Percentiles rank a stretch among this genome's conserved stretches.
Conservation (phyloP, 345 rosid genomes). For the Hibiscus mutabilis region DNA sequence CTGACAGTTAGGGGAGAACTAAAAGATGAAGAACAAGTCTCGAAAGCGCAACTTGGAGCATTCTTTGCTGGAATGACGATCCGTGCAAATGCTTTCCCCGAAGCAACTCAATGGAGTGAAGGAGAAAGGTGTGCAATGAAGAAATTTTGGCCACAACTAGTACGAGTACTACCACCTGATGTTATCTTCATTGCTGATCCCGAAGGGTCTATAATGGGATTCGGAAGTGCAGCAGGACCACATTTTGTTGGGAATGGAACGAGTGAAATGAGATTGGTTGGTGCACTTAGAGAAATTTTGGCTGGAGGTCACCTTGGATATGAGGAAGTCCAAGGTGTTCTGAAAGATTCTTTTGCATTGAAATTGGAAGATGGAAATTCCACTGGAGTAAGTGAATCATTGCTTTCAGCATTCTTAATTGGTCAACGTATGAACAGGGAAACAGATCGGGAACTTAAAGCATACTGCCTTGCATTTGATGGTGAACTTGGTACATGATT, state of each 20-base stretch:
- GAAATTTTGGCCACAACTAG: constrained; percentile 71
- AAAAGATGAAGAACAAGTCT: constrained; percentile 65
- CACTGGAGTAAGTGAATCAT: constrained; percentile 70
- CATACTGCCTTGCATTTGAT: constrained; percentile 94
- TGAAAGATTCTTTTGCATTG: constrained; percentile 79
- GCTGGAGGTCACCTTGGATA: constrained; percentile 96
- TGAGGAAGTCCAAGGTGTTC: constrained; percentile 81
- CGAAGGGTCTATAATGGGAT: constrained; percentile 80
- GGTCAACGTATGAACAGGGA: constrained; percentile 98
- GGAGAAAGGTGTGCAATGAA: constrained; percentile 74
- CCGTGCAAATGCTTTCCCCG: constrained; percentile 83
- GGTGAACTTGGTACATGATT: constrained; percentile 66
- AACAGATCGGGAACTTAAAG: constrained; percentile 90
- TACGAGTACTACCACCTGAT: constrained; percentile 68
- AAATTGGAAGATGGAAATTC: constrained; percentile 31
- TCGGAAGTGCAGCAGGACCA: constrained; percentile 68
- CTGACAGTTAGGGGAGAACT: constrained; percentile 67
- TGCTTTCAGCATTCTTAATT: constrained; percentile 91
- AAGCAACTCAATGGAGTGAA: constrained; percentile 94
- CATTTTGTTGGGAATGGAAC: constrained; percentile 62
- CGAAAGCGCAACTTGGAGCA: constrained; percentile 87
- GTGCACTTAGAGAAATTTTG: constrained; percentile 85
- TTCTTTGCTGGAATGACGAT: constrained; percentile 96
- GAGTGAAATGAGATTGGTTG: constrained; percentile 88
- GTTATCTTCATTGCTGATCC: constrained; percentile 92